Base-by-base conservation (phyloP, 23 red algal genomes). In the Cyanidioschyzon merolae region DNA sequence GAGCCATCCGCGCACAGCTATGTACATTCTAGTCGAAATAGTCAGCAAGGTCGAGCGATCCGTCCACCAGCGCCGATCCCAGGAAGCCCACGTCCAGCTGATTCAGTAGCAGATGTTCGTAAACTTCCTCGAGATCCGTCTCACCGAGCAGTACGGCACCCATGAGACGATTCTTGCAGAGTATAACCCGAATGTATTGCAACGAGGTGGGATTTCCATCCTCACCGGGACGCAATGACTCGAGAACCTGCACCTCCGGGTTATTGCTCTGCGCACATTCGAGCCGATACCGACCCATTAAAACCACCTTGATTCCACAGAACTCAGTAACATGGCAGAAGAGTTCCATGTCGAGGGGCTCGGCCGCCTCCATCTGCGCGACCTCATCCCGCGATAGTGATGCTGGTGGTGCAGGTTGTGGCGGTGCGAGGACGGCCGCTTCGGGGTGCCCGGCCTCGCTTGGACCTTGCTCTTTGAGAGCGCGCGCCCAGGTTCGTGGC, bases 21-120 rank as follows among this genome's bases (percentile, higher is more conserved):
- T n/a, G n/a, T n/a, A n/a, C n/a, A n/a, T n/a, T n/a, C n/a, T 76
- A 96, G 77, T 96, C 92, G 59, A 90, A 96, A 79, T 76, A 90
- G 41, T 96, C 87, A 41, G 83, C 92, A 34, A 96, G 75, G 38
- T 88, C 92, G 25, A 89, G 38, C 18, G 77, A 71, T 39, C 68
- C 76, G 75, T 87, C 87, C 1, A 90, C 92, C 1, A 96, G 79
- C 1, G 68, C 59, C 40, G 67, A 71, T 0, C 58, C 63, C 18
- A 75, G 77, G 30, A 96, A 50, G 36, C 75, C 34, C 37, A 96
- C 80, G 39, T 87, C 74, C 26, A 96, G 74, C 34, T 79, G 57
- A 34, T 80, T 76, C 40, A 96, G 76, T 41, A 96, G 89, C 45
- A 96, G 76, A 74, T 96, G 89, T 59, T 96, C 92, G 63, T 90